Evolutionary conservation across 1,139 yeast genomes (phyloP), one percentile per base, ranked within the genome.

Genomic region (Wickerhamomyces sp.): DNA sequence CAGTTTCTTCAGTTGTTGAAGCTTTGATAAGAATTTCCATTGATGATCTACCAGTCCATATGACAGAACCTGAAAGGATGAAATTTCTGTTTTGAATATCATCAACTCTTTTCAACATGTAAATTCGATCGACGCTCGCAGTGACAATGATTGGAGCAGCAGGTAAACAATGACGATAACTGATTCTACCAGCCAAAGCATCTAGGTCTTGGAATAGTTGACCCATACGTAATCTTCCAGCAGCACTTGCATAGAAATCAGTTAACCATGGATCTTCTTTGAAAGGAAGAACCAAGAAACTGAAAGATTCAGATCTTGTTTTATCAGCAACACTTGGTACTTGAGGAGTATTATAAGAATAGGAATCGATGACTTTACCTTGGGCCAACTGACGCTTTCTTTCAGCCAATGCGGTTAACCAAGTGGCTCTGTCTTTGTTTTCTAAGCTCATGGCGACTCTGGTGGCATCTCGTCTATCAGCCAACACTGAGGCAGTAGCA

Each of bases 21-120:
- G 96, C 97, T 61, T 82, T 84, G 56, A 91, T 94, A 43, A 91
- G 78, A 60, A 91, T 90, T 67, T 91, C 97, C 97, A 91, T 91
- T 1, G 96, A 88, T 1, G 95, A 86, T 50, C 87, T 73, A 45
- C 98, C 98, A 0, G 96, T 89, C 90, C 96, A 91, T 13, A 95
- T 84, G 36, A 89, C 96, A 41, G 82, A 73, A 14, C 98, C 98
- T 33, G 94, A 90, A 52, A 91, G 69, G 29, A 88, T 75, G 58
- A 91, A 84, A 64, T 89, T 88, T 66, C 76, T 84, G 53, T 81
- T 79, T 47, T 75, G 73, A 51, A 90, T 81, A 57, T 84, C 89
- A 59, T 89, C 96, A 39, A 90, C 80, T 53, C 89, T 83, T 62
- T 85, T 86, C 50, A 89, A 80, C 81, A 91, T 84, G 64, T 87